Evolutionary conservation across 2,329 filamentous ascomycete species (phyloP), one percentile per base, ranked within the genome.

Genomic region (Neopestalotiopsis clavispora): DNA sequence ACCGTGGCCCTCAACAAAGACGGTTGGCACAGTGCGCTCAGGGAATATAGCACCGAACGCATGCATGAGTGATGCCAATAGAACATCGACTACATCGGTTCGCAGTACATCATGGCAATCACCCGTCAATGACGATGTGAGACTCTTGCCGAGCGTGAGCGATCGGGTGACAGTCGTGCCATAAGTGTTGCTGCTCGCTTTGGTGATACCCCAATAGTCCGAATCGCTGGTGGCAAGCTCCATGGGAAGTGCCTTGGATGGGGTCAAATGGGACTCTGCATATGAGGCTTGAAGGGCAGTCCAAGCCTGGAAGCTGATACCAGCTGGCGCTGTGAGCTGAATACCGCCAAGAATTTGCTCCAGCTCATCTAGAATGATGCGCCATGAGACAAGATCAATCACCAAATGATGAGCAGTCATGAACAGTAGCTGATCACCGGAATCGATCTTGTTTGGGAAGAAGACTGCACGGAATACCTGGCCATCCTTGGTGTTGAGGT

Each of bases 361-460:
- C 0, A 86, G 73, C 59, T 86, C 83, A 52, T 82, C 78, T 0
- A 84, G 72, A 2, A 85, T 74, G 34, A 83, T 77, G 12, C 81
- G 77, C 84, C 84, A 86, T 0, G 82, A 83, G 0, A 85, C 81
- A 3, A 85, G 72, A 66, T 85, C 83, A 17, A 85, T 77, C 1
- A 81, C 77, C 0, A 82, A 72, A 66, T 83, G 81, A n/a, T 82
- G 80, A 1, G 75, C 77, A 4, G 76, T 72, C n/a, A 83, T 63
- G 10, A 78, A 79, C 0, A 81, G 63, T 1, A 74, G 57, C 42
- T 79, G 78, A 3, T 45, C 63, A 9, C 70, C 23, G 3, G 68
- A 68, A 1, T 69, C 42, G 17, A 67, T 6, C 1, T 72, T 70
- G 63, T 45, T n/a, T 17, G 20, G 63, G 2, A 79, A 74, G 4